Evolutionary conservation across 2,329 filamentous ascomycete genomes (phyloP).

Genomic region (Ceratocystis papillata): DNA sequence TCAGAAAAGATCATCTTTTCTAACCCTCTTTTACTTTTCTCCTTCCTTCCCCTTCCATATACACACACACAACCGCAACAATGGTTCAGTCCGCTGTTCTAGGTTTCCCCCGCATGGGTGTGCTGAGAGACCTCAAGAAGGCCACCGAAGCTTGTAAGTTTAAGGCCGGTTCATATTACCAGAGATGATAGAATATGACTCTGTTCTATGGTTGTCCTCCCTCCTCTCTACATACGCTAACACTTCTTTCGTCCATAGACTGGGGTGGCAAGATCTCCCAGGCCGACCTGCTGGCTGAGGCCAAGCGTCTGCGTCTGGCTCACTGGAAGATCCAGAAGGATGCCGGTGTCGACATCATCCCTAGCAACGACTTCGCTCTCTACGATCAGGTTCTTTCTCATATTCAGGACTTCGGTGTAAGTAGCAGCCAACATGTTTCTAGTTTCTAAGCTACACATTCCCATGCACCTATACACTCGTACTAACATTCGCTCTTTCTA

Average conservation of each 20-base stretch:
- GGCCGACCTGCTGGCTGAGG: slow-evolving; percentile 81
- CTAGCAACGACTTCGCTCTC: slow-evolving; percentile 98
- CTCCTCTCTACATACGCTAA: slow-evolving; percentile 25
- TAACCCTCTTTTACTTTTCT: background rate
- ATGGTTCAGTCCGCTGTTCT: slow-evolving; percentile 68
- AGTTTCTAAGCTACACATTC: slow-evolving; percentile 16
- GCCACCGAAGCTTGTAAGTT: slow-evolving; percentile 80
- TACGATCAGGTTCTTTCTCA: slow-evolving; percentile 97
- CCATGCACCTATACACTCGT: background rate
- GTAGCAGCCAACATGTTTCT: slow-evolving; percentile 31
- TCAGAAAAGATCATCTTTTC: slow-evolving; percentile 15
- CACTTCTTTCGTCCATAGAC: slow-evolving; percentile 32
- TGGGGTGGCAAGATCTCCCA: slow-evolving; percentile 93
- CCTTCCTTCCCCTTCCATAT: background rate
- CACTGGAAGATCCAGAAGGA: slow-evolving; percentile 99
- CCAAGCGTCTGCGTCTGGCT: slow-evolving; percentile 87
- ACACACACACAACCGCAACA: slow-evolving; percentile 33
- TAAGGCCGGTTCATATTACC: slow-evolving; percentile 4
- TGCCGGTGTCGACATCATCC: slow-evolving; percentile 93
- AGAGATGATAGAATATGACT: background rate
- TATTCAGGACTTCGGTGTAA: slow-evolving; percentile 93
- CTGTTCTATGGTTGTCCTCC: slow-evolving; percentile 7
- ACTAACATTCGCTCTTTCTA: slow-evolving; percentile 24
- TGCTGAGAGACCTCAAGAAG: slow-evolving; percentile 99
- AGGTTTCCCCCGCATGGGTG: slow-evolving; percentile 98